Conservation (phyloP, 768 basidiomycete genomes). For the Suillus sp. region DNA sequence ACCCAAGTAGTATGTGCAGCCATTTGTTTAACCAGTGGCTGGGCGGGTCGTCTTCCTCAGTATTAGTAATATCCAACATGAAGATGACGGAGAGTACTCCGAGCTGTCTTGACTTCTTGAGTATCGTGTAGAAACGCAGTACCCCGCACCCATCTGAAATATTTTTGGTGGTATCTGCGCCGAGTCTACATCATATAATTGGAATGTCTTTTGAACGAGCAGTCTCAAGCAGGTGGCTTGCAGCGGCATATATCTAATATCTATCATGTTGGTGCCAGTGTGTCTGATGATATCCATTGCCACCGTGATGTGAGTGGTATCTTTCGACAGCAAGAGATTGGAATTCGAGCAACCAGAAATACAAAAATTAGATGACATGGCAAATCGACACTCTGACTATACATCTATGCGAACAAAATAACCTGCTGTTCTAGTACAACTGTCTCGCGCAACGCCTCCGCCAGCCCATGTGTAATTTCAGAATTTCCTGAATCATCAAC, state of each 20-base stretch:
- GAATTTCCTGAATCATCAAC: no score
- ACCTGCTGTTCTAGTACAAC: no score
- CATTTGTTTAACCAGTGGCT: not conserved
- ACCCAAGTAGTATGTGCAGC: not conserved
- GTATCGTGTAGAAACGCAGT: no score
- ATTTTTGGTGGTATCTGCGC: not conserved
- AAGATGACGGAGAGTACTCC: not conserved
- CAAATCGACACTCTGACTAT: no score
- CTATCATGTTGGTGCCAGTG: not conserved
- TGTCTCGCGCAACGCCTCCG: no score
- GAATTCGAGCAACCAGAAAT: no score
- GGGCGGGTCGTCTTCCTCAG: no score
- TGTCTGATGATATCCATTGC: not conserved
- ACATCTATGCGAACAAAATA: no score
- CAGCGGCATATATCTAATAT: not conserved
- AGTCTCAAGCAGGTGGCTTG: not conserved
- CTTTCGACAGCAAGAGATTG: no score
- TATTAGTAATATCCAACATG: not conserved
- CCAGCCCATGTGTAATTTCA: no score
- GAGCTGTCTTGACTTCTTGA: no score
- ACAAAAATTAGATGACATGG: no score
- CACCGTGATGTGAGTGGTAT: not conserved
- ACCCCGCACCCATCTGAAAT: not conserved
- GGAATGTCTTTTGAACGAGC: not conserved
- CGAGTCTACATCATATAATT: not conserved